A percentile compares a stretch with the other conserved stretches of the same genome.
Conservation (phyloP, 768 basidiomycete genomes). For the Inosperma sp. region DNA sequence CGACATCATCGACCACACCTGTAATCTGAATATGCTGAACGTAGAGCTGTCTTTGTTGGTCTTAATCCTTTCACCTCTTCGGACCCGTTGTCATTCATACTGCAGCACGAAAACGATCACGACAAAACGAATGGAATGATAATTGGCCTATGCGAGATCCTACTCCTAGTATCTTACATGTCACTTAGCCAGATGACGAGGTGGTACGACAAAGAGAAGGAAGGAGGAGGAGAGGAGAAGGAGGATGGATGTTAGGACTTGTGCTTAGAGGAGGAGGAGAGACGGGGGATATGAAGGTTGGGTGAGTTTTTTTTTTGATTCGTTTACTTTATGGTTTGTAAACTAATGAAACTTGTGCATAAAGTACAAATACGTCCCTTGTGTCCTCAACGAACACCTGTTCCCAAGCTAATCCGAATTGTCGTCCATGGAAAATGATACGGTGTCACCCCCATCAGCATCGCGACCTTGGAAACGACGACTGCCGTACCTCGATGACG, state of each 20-base stretch:
- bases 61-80: conserved; percentile 21
- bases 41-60: conserved; percentile 48
- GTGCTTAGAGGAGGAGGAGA: conserved; percentile 44
- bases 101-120: conserved; percentile 40
- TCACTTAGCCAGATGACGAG: conserved; percentile 35
- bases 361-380: conserved; percentile 55
- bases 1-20: conserved; percentile 62
- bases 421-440: no score
- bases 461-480: conserved; percentile 35
- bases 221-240: conserved; percentile 34
- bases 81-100: conserved; percentile 32
- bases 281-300: conserved; percentile 37
- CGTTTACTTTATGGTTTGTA: no score
- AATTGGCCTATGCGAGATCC: conserved; percentile 27
- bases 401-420: conserved; percentile 37
- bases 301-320: conserved; percentile 26
- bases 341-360: background rate
- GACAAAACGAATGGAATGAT: conserved; percentile 16
- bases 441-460: background rate
- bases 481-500: conserved; percentile 3
- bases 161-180: conserved; percentile 39
- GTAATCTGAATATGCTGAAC: conserved; percentile 59
- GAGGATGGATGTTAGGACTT: conserved; percentile 43
- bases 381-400: conserved; percentile 37
- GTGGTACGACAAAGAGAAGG: conserved; percentile 25